Base-by-base conservation (phyloP, 495 filamentous ascomycete species). In the Sporormia fimetaria region DNA sequence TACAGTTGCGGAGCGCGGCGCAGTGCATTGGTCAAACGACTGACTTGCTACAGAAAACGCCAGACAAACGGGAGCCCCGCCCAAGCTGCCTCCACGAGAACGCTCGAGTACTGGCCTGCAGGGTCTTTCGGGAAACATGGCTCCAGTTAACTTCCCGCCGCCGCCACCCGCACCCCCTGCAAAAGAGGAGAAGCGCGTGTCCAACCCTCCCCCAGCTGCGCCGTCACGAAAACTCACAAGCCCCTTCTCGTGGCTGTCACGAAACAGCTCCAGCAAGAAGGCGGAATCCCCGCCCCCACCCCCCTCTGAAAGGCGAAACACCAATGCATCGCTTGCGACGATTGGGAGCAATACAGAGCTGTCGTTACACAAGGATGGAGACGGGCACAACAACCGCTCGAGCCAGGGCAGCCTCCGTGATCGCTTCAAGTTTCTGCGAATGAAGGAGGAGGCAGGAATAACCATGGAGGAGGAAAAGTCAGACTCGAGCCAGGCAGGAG, bases 211-310 rank as follows among this genome's bases (percentile, higher is more conserved):
- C 15, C 37, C 42, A 27, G 62, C 75, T 14, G 51, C 66, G 23
- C 52, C 67, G 22, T 30, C 65, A 5, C 69, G 81, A 57, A 88
- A 85, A 56, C 64, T 83, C 16, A 82, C 78, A 29, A 78, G 81
- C 40, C 84, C 85, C 0, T 93, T 88, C 44, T 75, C 82, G 14
- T 90, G 82, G 83, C 70, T 92, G 33, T 86, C 83, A n/a, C 69
- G 85, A 44, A 80, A 72, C 54, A 77, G 76, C 2, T 52, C 68
- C 22, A 64, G 68, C 21, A 83, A 83, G 55, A 74, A 81, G 20
- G 54, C 65, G 28, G 63, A 70, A 21, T 66, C 72, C 20, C 67
- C 74, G 4, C 66, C 76, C 12, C 49, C 38, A 3, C 66, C 74
- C 6, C 53, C 61, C 25, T 64, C 66, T 9, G 66, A 66, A 23